Percentiles rank a stretch among this genome's conserved stretches.
phyloP scores from a whole-genome alignment of 192 early-diverging fungal genomes.

The Diversispora eburnea region DNA sequence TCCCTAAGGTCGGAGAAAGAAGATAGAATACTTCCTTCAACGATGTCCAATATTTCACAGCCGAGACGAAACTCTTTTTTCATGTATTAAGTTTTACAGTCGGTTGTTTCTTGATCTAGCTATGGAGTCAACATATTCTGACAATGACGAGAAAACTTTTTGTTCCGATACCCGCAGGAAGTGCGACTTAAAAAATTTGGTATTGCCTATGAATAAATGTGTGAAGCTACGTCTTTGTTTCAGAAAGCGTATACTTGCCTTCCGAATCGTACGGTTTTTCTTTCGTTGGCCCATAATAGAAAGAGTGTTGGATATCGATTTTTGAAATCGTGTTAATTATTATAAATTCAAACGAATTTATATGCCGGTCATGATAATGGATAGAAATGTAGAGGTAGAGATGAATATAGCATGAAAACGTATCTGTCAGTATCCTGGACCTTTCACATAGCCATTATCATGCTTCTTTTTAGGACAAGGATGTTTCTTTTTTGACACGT shows the following conservation, averaged over 20 bases:
- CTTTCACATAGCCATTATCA: no score
- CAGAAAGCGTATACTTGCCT: slow-evolving; percentile 20
- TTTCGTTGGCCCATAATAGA: slow-evolving; percentile 19
- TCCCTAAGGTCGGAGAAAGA: no score
- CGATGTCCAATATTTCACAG: neutral
- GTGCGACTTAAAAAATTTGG: slow-evolving; percentile 18
- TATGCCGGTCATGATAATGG: no score
- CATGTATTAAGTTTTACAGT: neutral
- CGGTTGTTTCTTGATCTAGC: no score
- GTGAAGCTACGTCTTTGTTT: neutral
- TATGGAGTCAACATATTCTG: slow-evolving; percentile 1
- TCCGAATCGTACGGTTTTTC: slow-evolving; percentile 15
- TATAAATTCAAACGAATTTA: no score
- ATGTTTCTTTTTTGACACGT: no score
- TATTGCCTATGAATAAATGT: slow-evolving; percentile 17
- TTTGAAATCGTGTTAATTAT: no score
- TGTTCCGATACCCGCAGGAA: slow-evolving; percentile 3
- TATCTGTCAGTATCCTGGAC: no score
- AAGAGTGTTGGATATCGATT: no score
- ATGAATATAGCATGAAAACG: no score
- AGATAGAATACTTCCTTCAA: neutral
- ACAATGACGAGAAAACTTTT: neutral
- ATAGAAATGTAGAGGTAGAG: no score
- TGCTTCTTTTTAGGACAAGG: no score
- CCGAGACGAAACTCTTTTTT: slow-evolving; percentile 6